Evolutionary conservation across 2,329 filamentous ascomycete genomes (phyloP), one percentile per base, ranked within the genome.

Genomic region (Penicillium paneum): DNA sequence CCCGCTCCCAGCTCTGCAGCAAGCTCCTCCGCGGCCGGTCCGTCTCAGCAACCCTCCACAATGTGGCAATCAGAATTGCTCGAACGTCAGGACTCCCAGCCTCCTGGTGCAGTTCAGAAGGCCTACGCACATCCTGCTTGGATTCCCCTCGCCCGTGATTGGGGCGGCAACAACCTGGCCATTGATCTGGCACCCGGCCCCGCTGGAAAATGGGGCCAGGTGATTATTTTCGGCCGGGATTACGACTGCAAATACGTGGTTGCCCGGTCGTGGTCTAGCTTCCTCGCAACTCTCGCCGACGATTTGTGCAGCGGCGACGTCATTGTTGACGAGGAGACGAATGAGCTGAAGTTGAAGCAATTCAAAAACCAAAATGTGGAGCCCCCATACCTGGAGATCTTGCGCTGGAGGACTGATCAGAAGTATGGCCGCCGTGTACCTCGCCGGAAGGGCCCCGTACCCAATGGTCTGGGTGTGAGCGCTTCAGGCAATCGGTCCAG

Each of bases 221-320:
- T 99, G 62, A 96, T 99, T 67, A 82, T 99, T 58, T 97, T 96
- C 72, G 94, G 94, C 47, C 90, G 94, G 57, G 94, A 99, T 76
- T 99, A 96, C 75, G 94, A 99, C 71, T 96, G 90, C 75, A 99
- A 99, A 78, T 99, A 96, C 70, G 94, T 99, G 7, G 83, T 99
- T 53, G 90, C 94, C 29, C 86, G 90, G 57, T 97, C 93, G 1
- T 99, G 94, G 94, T 84, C 86, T 15, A 83, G 88, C 10, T 92
- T 99, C 69, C 76, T 99, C 19, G 91, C 91, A 47, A 83, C 86
- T 31, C 83, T 97, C 7, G 91, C 94, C 29, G 94, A 99, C 68
- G 94, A 99, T 68, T 79, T 99, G 66, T 85, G 83, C 76, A 94
- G 90, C 63, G 89, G 90, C 60, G 95, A 96, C 74, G 92, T 91